A percentile compares a stretch with the other conserved stretches of the same genome.
Conservation (phyloP, 2,329 filamentous ascomycete genomes). For the Pleochaeta shiraiana region DNA sequence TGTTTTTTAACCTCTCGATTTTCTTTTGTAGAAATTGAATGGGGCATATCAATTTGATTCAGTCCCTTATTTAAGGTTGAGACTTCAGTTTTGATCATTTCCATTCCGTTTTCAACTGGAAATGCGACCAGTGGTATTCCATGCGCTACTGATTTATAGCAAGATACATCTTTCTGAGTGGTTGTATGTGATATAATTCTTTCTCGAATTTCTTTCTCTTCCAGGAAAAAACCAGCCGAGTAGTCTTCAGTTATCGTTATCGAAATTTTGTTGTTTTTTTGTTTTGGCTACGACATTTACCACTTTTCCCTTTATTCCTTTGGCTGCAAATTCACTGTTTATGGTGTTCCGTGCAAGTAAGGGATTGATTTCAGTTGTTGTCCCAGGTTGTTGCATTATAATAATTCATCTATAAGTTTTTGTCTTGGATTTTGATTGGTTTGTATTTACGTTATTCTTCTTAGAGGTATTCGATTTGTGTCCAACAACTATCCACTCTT, state of each 20-base stretch:
- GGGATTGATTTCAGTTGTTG: background rate
- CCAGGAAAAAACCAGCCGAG: background rate
- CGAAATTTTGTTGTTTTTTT: background rate
- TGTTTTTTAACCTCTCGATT: background rate
- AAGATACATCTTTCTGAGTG: background rate
- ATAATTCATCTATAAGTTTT: background rate
- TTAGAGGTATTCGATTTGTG: background rate
- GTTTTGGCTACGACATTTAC: background rate
- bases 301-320: background rate
- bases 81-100: conserved; percentile 2
- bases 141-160: background rate
- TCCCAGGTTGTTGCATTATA: background rate
- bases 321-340: background rate
- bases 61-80: conserved; percentile 4
- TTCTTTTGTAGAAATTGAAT: background rate
- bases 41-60: background rate
- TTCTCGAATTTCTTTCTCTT: background rate
- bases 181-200: background rate
- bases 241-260: background rate
- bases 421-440: background rate
- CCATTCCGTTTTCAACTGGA: background rate
- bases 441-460: background rate
- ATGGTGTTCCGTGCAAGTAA: background rate
- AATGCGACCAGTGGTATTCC: background rate
- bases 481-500: background rate